Percentiles rank a stretch among this genome's conserved stretches.
These are phyloP conservation scores for Anaeromyces robustus DNA, from an alignment of 192 early-diverging fungal species.

Conservation along the genomic window DNA sequence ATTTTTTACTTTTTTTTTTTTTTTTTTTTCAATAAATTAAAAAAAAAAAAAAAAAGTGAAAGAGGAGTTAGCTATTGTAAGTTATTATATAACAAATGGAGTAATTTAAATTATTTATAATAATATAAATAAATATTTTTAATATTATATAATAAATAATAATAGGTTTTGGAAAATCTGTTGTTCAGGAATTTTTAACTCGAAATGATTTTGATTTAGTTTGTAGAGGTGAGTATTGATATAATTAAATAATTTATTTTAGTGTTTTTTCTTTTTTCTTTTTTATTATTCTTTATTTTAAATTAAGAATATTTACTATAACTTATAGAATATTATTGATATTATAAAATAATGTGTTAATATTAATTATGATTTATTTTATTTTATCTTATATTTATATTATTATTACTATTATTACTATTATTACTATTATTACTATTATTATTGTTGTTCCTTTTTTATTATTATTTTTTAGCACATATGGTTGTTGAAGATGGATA, in stretches of 20 bases:
- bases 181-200: conserved; percentile 68
- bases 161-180: conserved; percentile 51
- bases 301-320: too few relatives aligned
- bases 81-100: too few relatives aligned
- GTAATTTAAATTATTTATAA: background rate
- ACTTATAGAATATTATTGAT: too few relatives aligned
- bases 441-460: too few relatives aligned
- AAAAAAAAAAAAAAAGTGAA: conserved; percentile 91
- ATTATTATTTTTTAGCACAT: conserved; percentile 56
- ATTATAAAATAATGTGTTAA: too few relatives aligned
- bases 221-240: conserved; percentile 6
- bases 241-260: too few relatives aligned
- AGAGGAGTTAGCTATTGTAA: conserved; percentile 81
- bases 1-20: background rate
- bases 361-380: too few relatives aligned
- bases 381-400: too few relatives aligned
- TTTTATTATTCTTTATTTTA: too few relatives aligned
- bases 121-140: conserved; percentile 1
- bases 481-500: conserved; percentile 98
- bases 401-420: too few relatives aligned
- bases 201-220: conserved; percentile 84
- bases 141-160: background rate
- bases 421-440: too few relatives aligned
- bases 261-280: too few relatives aligned
- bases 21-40: conserved; percentile 44